phyloP scores from a whole-genome alignment of 2,329 filamentous ascomycete species.

The Rosellinia necatrix region DNA sequence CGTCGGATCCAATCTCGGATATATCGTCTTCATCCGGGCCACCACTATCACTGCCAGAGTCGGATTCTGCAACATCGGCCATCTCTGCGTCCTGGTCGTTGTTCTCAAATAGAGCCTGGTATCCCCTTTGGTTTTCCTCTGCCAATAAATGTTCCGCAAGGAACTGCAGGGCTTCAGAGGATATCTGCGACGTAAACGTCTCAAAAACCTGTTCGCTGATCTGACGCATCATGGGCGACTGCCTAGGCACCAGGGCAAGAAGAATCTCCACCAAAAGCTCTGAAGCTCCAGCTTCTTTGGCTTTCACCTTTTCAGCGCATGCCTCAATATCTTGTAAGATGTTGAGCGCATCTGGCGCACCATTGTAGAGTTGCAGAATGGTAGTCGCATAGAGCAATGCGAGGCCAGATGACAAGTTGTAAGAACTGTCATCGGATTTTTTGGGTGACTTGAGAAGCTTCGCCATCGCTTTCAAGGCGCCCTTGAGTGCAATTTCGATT shows the following conservation, averaged over 20 bases:
- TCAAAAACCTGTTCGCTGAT: conserved; percentile 88
- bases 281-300: conserved; percentile 61
- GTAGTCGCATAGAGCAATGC: conserved; percentile 83
- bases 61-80: conserved; percentile 47
- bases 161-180: conserved; percentile 70
- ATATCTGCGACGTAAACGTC: conserved; percentile 77
- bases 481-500: conserved; percentile 56
- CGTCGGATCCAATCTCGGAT: conserved; percentile 46
- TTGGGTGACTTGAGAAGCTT: conserved; percentile 53
- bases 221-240: conserved; percentile 81
- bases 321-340: conserved; percentile 81
- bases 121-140: conserved; percentile 80
- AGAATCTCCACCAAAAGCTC: conserved; percentile 85
- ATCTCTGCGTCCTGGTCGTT: conserved; percentile 66
- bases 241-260: conserved; percentile 85
- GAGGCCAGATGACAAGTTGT: conserved; percentile 63
- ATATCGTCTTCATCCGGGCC: conserved; percentile 49
- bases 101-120: conserved; percentile 82
- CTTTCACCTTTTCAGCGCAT: conserved; percentile 70
- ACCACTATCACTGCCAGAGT: conserved; percentile 48
- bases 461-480: conserved; percentile 57
- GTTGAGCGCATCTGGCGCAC: conserved; percentile 82
- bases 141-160: conserved; percentile 72
- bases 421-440: conserved; percentile 43
- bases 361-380: conserved; percentile 87